Evolutionary conservation across 2,329 filamentous ascomycete genomes (phyloP).

Genomic region (Pestalotiopsis sp.): DNA sequence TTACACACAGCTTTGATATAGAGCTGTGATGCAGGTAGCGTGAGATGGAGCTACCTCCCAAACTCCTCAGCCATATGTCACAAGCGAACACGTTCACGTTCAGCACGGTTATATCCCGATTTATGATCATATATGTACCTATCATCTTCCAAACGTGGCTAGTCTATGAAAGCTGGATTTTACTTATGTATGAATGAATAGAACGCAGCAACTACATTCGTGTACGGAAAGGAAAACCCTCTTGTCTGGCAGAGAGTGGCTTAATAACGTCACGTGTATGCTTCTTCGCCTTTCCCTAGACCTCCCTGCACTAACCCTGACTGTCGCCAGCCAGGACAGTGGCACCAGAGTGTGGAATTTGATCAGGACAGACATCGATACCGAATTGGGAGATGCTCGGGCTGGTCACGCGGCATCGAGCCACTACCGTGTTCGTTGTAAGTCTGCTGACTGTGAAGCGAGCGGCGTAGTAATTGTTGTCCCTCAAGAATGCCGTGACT

Average conservation of each 20-base stretch:
- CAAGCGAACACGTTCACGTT: too few relatives aligned
- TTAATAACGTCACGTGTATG: not conserved
- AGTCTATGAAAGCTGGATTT: too few relatives aligned
- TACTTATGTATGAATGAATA: too few relatives aligned
- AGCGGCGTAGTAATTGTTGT: not conserved
- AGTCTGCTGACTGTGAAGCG: conserved; percentile 2
- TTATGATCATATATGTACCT: too few relatives aligned
- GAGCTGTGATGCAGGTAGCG: not conserved
- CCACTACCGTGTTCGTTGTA: not conserved
- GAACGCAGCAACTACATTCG: not conserved
- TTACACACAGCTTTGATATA: not conserved
- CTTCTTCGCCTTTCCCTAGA: not conserved
- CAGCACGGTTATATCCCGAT: too few relatives aligned
- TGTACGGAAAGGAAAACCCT: not conserved
- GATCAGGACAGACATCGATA: not conserved
- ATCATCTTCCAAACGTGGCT: too few relatives aligned
- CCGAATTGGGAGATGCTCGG: not conserved
- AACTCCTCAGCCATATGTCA: not conserved
- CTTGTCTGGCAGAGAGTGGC: not conserved
- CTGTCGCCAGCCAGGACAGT: not conserved
- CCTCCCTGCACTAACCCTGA: not conserved
- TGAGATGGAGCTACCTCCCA: not conserved
- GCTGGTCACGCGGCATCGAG: conserved; percentile 2
- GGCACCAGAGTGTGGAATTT: not conserved
- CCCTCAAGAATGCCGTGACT: not conserved